Percentiles rank a stretch among this genome's conserved stretches.
These are phyloP conservation scores for Penicillium freii DNA, from an alignment of 2,329 filamentous ascomycete genomes.

Conservation along the genomic window DNA sequence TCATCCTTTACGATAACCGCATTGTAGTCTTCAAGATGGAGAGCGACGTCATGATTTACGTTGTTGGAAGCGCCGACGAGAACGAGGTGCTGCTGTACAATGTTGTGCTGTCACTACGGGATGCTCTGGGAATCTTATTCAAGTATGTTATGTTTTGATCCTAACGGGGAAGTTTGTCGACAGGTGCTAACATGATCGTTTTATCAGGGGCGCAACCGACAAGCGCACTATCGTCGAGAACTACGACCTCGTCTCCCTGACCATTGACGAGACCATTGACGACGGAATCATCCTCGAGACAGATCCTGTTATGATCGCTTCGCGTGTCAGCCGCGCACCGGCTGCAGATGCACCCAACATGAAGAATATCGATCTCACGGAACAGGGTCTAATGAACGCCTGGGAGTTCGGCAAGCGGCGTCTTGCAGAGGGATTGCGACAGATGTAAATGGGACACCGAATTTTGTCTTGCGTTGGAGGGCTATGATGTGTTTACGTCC, in stretches of 20 bases:
- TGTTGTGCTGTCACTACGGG: conserved; percentile 84
- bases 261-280: conserved; percentile 92
- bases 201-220: conserved; percentile 80
- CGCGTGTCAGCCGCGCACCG: conserved; percentile 87
- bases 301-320: conserved; percentile 89
- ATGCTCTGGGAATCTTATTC: conserved; percentile 84
- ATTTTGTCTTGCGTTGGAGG: conserved; percentile 22
- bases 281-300: conserved; percentile 97
- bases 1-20: conserved; percentile 95
- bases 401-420: conserved; percentile 93
- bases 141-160: conserved; percentile 63
- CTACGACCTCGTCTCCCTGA: conserved; percentile 91
- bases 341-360: conserved; percentile 83
- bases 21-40: conserved; percentile 98
- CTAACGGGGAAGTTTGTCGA: background rate
- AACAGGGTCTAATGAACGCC: conserved; percentile 90
- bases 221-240: conserved; percentile 98
- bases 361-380: conserved; percentile 90
- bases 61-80: conserved; percentile 86
- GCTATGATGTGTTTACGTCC: conserved; percentile 19
- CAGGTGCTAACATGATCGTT: conserved; percentile 18
- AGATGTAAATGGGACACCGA: conserved; percentile 31
- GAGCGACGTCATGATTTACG: conserved; percentile 93
- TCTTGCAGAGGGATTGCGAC: conserved; percentile 83
- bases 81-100: conserved; percentile 97